Evolutionary conservation across 306 rosid species (phyloP).

Genomic region (Potentilla sterilis): DNA sequence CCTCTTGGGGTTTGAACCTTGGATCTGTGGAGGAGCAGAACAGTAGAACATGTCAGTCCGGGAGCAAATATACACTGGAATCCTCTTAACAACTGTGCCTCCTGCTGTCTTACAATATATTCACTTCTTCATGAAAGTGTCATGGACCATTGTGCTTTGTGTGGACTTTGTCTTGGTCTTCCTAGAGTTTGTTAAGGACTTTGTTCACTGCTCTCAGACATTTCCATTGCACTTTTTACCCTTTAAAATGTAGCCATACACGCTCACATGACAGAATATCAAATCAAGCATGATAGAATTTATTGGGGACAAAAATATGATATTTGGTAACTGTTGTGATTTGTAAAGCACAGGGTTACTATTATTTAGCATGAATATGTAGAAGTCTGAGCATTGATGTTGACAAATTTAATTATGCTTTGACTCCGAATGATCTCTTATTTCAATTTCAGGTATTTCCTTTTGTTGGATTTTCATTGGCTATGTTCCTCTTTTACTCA

Average conservation of each 20-base stretch:
- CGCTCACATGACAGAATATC: neutral
- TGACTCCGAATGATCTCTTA: conserved; percentile 10
- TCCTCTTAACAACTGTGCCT: neutral
- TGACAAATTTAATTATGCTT: neutral
- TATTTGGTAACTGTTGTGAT: neutral
- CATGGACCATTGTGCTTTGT: neutral
- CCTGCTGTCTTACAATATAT: neutral
- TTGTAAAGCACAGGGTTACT: neutral
- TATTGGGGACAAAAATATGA: conserved; percentile 1
- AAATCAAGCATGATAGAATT: neutral
- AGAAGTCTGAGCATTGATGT: neutral
- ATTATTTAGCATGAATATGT: neutral
- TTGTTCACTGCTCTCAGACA: neutral
- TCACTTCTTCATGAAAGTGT: neutral
- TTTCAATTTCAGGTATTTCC: conserved; percentile 77
- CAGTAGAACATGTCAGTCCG: neutral
- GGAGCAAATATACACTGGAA: neutral
- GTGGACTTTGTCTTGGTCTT: neutral
- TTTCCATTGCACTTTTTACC: neutral
- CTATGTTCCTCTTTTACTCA: conserved; percentile 93
- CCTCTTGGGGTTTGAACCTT: neutral
- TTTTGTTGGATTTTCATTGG: conserved; percentile 77
- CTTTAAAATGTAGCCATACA: neutral
- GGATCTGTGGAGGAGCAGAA: neutral
- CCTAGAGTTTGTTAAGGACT: neutral